Conservation (phyloP, 23 red algal species). For the Cyanidiococcus yangmingshanensis region DNA sequence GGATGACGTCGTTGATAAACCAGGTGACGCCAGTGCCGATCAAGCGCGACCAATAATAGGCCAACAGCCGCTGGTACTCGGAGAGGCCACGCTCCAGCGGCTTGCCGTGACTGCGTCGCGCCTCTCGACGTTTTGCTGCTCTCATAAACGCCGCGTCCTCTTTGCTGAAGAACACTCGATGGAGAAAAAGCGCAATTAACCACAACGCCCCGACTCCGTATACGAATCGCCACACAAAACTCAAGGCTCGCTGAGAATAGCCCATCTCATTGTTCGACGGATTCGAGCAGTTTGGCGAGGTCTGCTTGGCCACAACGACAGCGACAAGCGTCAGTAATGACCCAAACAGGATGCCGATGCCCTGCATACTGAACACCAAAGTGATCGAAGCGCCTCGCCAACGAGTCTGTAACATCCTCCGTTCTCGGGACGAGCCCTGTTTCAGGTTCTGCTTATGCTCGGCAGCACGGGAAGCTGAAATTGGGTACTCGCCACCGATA, state of each 20-base stretch:
- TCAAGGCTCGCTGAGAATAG: neutral
- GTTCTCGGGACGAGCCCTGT: neutral
- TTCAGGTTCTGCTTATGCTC: neutral
- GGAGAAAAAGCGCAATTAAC: neutral
- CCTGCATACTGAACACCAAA: constrained; percentile 32
- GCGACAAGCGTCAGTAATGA: constrained; percentile 2
- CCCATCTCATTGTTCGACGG: constrained; percentile 5
- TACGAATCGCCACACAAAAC: constrained; percentile 10
- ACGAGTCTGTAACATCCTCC: neutral
- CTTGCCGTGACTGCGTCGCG: neutral
- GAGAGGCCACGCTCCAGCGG: neutral
- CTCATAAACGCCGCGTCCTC: constrained; percentile 1
- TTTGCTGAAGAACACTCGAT: neutral
- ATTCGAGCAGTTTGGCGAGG: neutral
- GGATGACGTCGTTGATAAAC: constrained; percentile 29
- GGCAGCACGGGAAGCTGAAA: neutral
- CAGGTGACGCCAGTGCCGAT: constrained; percentile 25
- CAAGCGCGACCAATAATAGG: constrained; percentile 19
- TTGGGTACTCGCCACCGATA: constrained; percentile 13
- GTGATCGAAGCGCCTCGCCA: constrained; percentile 17
- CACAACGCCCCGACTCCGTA: neutral
- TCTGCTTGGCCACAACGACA: neutral
- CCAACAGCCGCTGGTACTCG: neutral
- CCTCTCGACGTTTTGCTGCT: neutral
- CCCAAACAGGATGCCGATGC: constrained; percentile 27